Percentiles rank a stretch among this genome's conserved stretches.
Evolutionary conservation across 352 stramenopile species (phyloP).

Genomic region (Phytophthora idaei): DNA sequence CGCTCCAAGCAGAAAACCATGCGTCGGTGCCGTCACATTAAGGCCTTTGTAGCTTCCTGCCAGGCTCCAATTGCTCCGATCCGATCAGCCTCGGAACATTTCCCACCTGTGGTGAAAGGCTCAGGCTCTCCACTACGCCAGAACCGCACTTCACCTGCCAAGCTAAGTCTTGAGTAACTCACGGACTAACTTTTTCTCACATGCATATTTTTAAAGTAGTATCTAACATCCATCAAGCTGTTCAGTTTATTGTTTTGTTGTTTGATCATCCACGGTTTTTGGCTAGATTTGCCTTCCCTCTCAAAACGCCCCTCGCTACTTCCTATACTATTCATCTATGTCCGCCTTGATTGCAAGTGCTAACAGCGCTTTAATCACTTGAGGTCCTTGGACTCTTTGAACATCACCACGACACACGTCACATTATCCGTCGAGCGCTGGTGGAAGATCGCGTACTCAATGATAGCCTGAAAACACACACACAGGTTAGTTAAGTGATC

Average conservation of each 20-base stretch:
- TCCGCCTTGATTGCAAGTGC: neutral
- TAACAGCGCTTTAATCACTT: conserved; percentile 18
- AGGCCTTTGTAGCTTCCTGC: conserved; percentile 46
- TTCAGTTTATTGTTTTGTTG: conserved; percentile 41
- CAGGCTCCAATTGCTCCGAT: conserved; percentile 20
- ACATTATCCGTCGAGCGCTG: conserved; percentile 89
- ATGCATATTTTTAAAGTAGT: conserved; percentile 5
- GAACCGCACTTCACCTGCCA: conserved; percentile 24
- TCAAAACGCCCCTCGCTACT: conserved; percentile 38
- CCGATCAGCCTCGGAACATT: conserved; percentile 23
- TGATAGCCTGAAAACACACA: conserved; percentile 60
- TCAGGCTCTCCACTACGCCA: conserved; percentile 31
- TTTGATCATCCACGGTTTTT: conserved; percentile 30
- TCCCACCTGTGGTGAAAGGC: conserved; percentile 12
- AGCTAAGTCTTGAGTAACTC: conserved; percentile 32
- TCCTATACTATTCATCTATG: conserved; percentile 55
- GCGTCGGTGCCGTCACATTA: conserved; percentile 58
- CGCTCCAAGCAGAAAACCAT: conserved; percentile 68
- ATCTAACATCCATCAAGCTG: conserved; percentile 33
- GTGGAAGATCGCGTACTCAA: conserved; percentile 83
- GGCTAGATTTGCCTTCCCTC: conserved; percentile 14
- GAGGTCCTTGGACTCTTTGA: conserved; percentile 72
- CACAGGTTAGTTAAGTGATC: neutral
- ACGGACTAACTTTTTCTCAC: neutral
- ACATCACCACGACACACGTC: conserved; percentile 84